Percentiles rank a stretch among this genome's conserved stretches.
Evolutionary conservation across 2,329 filamentous ascomycete species (phyloP).

Genomic region (Verticillium dahliae): DNA sequence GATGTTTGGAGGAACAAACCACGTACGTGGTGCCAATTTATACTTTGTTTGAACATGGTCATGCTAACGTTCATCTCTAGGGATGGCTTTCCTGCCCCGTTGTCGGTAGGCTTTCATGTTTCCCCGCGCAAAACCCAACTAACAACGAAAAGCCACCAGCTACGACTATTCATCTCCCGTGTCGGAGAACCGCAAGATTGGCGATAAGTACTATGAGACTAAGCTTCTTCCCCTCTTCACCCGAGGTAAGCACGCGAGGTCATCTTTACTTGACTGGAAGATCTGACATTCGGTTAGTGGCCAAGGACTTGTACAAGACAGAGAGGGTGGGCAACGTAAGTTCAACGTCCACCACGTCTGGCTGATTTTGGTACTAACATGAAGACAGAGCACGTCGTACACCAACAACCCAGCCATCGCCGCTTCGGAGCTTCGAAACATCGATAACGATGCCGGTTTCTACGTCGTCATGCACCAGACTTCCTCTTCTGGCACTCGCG

Average conservation of each 20-base stretch:
- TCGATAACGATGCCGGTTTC: conserved; percentile 48
- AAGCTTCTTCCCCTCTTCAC: conserved; percentile 57
- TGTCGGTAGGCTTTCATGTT: conserved; percentile 21
- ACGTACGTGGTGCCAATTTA: background rate
- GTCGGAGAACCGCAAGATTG: conserved; percentile 49
- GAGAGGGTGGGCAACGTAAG: conserved; percentile 33
- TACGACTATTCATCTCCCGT: conserved; percentile 61
- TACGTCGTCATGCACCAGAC: conserved; percentile 51
- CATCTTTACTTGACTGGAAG: too few species aligned
- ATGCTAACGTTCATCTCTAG: conserved; percentile 27
- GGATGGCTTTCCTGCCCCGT: conserved; percentile 51
- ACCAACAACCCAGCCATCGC: conserved; percentile 44
- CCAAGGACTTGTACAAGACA: conserved; percentile 49
- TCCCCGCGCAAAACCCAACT: background rate
- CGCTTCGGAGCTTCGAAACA: conserved; percentile 51
- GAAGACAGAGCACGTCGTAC: conserved; percentile 39
- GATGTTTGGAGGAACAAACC: conserved; percentile 56
- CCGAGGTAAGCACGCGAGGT: conserved; percentile 17
- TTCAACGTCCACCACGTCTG: background rate
- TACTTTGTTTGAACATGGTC: too few species aligned
- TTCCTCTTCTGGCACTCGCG: conserved; percentile 42
- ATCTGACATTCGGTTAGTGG: conserved; percentile 21
- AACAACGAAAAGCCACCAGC: conserved; percentile 35
- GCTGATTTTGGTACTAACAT: conserved; percentile 4
- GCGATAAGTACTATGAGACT: conserved; percentile 56